These are phyloP conservation scores for Pochonia chlamydosporia DNA, from an alignment of 2,329 filamentous ascomycete genomes.

Conservation along the genomic window DNA sequence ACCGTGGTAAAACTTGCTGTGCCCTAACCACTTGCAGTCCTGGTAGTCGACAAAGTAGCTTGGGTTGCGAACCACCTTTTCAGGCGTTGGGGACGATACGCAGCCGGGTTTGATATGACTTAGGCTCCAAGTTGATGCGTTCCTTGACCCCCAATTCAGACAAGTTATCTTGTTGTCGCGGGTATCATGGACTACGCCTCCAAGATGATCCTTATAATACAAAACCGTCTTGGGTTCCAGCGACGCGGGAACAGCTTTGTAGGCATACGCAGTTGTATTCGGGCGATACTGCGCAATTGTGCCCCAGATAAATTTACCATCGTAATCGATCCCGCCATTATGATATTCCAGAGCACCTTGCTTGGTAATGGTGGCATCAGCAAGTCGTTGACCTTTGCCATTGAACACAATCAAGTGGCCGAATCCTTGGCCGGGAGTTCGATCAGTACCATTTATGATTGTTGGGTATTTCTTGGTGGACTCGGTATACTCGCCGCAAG, in stretches of 20 bases:
- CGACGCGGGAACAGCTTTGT: constrained; percentile 30
- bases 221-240: constrained; percentile 29
- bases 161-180: constrained; percentile 27
- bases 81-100: constrained; percentile 12
- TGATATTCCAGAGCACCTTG: constrained; percentile 36
- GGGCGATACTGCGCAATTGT: constrained; percentile 41
- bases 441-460: constrained; percentile 47
- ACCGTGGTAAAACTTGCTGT: constrained; percentile 26
- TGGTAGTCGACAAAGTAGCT: constrained; percentile 43
- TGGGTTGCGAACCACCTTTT: constrained; percentile 26
- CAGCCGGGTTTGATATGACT: constrained; percentile 11
- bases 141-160: constrained; percentile 41
- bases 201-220: constrained; percentile 35
- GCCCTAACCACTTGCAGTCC: constrained; percentile 45
- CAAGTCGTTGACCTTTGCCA: constrained; percentile 32
- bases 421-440: constrained; percentile 36
- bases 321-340: constrained; percentile 42
- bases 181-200: constrained; percentile 39
- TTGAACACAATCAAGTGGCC: constrained; percentile 40
- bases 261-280: constrained; percentile 37
- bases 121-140: constrained; percentile 32
- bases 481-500: constrained; percentile 36
- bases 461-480: constrained; percentile 32
- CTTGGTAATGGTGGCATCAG: constrained; percentile 36
- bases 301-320: constrained; percentile 40